Evolutionary conservation across 495 filamentous ascomycete genomes (phyloP).

Genomic region (Lentithecium fluviatile): DNA sequence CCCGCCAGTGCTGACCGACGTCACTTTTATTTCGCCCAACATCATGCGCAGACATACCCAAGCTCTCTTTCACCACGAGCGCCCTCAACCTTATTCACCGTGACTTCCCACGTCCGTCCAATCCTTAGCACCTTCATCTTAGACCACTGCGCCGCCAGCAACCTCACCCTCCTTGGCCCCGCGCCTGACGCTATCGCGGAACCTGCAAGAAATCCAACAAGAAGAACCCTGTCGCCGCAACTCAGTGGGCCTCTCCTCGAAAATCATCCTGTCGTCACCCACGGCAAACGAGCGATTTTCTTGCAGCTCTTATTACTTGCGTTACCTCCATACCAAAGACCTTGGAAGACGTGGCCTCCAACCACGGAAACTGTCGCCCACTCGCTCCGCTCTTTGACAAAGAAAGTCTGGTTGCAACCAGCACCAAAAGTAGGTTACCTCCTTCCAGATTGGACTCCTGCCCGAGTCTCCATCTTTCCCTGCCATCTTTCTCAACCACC

Average conservation of each 20-base stretch:
- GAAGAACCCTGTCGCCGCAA: constrained; percentile 2
- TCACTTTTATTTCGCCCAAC: not conserved
- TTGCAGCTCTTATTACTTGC: not conserved
- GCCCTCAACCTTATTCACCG: not conserved
- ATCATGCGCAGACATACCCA: not conserved
- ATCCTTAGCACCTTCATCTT: not conserved
- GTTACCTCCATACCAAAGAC: not conserved
- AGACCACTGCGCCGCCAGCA: not conserved
- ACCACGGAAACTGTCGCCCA: not conserved
- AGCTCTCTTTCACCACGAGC: not conserved
- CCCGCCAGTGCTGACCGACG: not conserved
- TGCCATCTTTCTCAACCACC: too few species aligned
- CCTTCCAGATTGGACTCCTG: too few species aligned
- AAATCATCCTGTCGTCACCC: constrained; percentile 19
- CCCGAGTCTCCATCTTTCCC: too few species aligned
- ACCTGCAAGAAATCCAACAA: constrained; percentile 24
- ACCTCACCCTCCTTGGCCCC: not conserved
- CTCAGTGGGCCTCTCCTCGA: not conserved
- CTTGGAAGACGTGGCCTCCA: not conserved
- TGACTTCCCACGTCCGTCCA: not conserved
- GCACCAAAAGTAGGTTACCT: too few species aligned
- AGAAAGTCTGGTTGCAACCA: not conserved
- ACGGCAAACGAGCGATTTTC: constrained; percentile 1
- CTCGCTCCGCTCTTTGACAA: not conserved
- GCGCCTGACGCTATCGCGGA: constrained; percentile 2